Conservation (phyloP, 2,329 filamentous ascomycete genomes). For the Dryadomyces quercus-mongolicae region DNA sequence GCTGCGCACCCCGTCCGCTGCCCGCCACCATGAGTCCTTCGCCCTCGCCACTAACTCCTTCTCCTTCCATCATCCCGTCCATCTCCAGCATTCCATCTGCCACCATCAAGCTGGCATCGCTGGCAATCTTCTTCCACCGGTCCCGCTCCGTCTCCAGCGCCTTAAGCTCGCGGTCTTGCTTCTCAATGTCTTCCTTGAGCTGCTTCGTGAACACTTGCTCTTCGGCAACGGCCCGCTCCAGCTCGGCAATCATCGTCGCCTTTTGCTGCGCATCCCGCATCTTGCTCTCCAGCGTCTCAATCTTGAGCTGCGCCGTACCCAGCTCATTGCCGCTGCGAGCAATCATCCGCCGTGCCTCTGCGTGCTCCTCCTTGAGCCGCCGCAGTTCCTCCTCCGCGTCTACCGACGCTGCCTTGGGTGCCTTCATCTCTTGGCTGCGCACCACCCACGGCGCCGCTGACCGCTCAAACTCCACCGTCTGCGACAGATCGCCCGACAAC, state of each 20-base stretch:
- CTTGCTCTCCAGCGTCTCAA: constrained; percentile 79
- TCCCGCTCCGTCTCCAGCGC: constrained; percentile 52
- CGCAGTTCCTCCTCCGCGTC: constrained; percentile 79
- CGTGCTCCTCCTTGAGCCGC: constrained; percentile 66
- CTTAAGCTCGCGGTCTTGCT: constrained; percentile 55
- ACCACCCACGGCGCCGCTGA: constrained; percentile 70
- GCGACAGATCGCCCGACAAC: constrained; percentile 56
- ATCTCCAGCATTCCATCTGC: constrained; percentile 21
- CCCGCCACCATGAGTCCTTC: neutral
- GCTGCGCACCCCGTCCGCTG: constrained; percentile 21
- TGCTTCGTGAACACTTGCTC: constrained; percentile 36
- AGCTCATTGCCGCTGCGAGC: constrained; percentile 69
- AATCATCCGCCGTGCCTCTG: constrained; percentile 60
- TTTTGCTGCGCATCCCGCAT: constrained; percentile 77
- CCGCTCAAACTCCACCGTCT: constrained; percentile 69
- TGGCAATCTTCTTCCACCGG: constrained; percentile 60
- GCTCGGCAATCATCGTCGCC: constrained; percentile 52
- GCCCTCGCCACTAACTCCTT: constrained; percentile 7
- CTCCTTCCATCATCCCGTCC: neutral
- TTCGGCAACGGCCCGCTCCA: constrained; percentile 47
- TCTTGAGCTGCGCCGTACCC: constrained; percentile 80
- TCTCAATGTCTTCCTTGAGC: constrained; percentile 52
- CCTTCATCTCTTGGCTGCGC: constrained; percentile 68
- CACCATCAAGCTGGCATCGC: constrained; percentile 45
- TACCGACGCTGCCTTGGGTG: constrained; percentile 66